These are phyloP conservation scores for Podaxis rugospora DNA, from an alignment of 768 basidiomycete species.

Conservation along the genomic window DNA sequence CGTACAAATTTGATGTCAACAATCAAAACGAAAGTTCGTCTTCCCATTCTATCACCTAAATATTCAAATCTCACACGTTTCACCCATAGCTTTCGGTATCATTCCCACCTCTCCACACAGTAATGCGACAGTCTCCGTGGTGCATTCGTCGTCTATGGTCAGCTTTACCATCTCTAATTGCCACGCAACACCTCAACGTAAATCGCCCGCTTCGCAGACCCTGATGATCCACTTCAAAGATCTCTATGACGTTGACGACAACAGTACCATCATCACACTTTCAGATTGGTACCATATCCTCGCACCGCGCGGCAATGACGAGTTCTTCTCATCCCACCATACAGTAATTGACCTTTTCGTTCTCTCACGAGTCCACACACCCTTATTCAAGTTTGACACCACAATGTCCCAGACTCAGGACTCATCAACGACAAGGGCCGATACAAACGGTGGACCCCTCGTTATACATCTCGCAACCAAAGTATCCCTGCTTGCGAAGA, in stretches of 20 bases:
- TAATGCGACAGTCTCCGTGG: conserved; percentile 25
- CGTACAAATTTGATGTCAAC: conserved; percentile 6
- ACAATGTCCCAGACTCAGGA: conserved; percentile 1
- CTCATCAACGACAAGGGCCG: conserved; percentile 15
- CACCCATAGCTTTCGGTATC: conserved; percentile 11
- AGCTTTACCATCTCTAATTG: conserved; percentile 17
- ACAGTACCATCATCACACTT: conserved; percentile 25
- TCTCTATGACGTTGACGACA: conserved; percentile 30
- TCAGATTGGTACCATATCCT: conserved; percentile 3
- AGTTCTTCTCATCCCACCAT: conserved; percentile 22
- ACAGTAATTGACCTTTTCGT: conserved; percentile 8
- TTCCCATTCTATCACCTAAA: not conserved
- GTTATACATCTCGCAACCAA: conserved; percentile 7
- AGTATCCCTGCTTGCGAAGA: not conserved
- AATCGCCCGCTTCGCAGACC: conserved; percentile 18
- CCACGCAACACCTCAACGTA: not conserved
- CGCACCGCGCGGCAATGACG: conserved; percentile 32
- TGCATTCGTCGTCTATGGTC: conserved; percentile 22
- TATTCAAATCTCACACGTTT: not conserved
- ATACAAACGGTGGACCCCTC: conserved; percentile 4
- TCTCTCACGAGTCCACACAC: not conserved
- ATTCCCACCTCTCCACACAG: conserved; percentile 19
- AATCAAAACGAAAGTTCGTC: conserved; percentile 11
- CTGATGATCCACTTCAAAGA: conserved; percentile 23
- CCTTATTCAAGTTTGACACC: not conserved